Conservation (phyloP, 495 filamentous ascomycete genomes). For the Cairneyella variabilis region DNA sequence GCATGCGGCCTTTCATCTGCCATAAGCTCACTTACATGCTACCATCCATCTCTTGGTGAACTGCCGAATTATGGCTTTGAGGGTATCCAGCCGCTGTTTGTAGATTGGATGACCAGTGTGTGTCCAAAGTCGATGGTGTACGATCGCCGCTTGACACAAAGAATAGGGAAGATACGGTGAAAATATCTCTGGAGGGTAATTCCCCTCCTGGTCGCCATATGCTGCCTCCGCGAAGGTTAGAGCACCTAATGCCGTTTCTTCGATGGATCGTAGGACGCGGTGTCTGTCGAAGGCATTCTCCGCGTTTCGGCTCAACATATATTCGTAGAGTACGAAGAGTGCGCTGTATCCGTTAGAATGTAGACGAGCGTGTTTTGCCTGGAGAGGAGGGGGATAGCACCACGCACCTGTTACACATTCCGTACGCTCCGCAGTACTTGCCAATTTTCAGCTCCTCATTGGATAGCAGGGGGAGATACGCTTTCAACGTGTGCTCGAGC, state of each 20-base stretch:
- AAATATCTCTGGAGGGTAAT: not conserved
- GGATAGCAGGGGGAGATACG: slow-evolving; percentile 11
- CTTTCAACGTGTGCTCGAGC: slow-evolving; percentile 11
- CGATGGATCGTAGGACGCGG: not conserved
- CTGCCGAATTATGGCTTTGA: not conserved
- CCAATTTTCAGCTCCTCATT: slow-evolving; percentile 11
- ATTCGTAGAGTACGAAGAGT: slow-evolving; percentile 2
- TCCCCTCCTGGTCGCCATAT: not conserved
- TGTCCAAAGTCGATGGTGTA: not conserved
- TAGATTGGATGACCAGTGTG: not conserved
- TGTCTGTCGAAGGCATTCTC: not conserved
- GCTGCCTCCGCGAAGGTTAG: not conserved
- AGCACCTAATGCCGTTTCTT: slow-evolving; percentile 2
- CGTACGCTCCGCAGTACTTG: slow-evolving; percentile 14
- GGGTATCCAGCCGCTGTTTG: not conserved
- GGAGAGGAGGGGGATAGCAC: not conserved
- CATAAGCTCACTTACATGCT: not conserved
- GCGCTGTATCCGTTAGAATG: slow-evolving; percentile 4
- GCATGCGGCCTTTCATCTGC: not conserved
- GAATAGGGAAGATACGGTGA: slow-evolving; percentile 6
- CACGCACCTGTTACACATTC: slow-evolving; percentile 11
- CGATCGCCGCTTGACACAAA: not conserved
- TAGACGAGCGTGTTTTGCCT: not conserved
- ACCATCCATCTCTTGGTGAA: not conserved
- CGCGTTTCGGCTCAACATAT: not conserved